phyloP scores from a whole-genome alignment of 192 early-diverging fungal species.

The Coemansia sp. region DNA sequence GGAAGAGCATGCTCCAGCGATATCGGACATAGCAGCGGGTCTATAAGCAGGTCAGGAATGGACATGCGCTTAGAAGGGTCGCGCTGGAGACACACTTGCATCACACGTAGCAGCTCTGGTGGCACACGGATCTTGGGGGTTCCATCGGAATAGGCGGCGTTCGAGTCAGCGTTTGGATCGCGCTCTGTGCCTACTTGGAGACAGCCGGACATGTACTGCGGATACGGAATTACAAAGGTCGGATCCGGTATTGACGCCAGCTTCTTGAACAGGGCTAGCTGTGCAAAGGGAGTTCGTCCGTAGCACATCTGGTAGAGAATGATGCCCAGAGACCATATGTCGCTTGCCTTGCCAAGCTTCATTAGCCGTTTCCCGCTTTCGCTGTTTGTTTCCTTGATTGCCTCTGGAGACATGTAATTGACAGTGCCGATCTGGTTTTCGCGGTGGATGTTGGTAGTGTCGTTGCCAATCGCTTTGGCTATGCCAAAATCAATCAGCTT shows the following conservation, averaged over 20 bases:
- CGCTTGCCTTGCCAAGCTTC: conserved; percentile 76
- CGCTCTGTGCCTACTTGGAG: conserved; percentile 30
- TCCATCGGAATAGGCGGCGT: conserved; percentile 15
- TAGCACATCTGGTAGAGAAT: conserved; percentile 93
- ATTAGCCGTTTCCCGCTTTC: conserved; percentile 36
- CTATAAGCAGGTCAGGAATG: conserved; percentile 67
- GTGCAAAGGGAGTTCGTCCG: conserved; percentile 77
- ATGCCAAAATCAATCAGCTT: conserved; percentile 99
- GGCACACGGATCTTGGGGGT: conserved; percentile 45
- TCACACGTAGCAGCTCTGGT: conserved; percentile 58
- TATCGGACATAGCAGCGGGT: conserved; percentile 61
- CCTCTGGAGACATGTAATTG: conserved; percentile 97
- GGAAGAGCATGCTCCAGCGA: conserved; percentile 41
- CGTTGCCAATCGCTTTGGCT: conserved; percentile 89
- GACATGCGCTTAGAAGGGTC: conserved; percentile 65
- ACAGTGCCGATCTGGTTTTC: conserved; percentile 86
- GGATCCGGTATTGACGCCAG: conserved; percentile 72
- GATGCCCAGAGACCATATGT: conserved; percentile 92
- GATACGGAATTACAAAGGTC: conserved; percentile 66
- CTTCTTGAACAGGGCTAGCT: conserved; percentile 67
- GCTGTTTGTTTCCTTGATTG: conserved; percentile 60
- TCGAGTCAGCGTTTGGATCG: conserved; percentile 31
- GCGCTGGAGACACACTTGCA: conserved; percentile 70
- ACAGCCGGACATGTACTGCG: conserved; percentile 47
- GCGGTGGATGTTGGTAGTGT: conserved; percentile 90